A percentile compares a stretch with the other conserved stretches of the same genome.
Conservation (phyloP, 75 land plant genomes). For the Cunninghamia lanceolata region DNA sequence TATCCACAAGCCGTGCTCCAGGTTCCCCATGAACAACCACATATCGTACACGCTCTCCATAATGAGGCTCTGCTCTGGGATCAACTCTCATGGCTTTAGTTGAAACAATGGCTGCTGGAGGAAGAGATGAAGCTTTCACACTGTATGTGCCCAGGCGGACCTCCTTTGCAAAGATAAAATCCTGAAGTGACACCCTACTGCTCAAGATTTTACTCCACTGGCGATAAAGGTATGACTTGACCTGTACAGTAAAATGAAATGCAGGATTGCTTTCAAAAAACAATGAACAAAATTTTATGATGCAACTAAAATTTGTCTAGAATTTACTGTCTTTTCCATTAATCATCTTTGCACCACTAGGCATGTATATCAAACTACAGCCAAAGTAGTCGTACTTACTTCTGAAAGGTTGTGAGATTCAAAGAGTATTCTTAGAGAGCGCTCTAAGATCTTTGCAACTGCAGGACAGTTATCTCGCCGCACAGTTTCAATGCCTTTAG, state of each 20-base stretch:
- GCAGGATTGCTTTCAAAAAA: background rate
- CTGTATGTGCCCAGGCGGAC: constrained; percentile 94
- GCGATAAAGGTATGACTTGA: constrained; percentile 74
- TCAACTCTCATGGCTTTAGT: constrained; percentile 88
- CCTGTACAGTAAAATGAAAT: constrained; percentile 32
- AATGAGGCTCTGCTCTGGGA: constrained; percentile 89
- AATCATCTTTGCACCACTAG: background rate
- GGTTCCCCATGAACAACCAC: constrained; percentile 92
- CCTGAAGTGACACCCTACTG: constrained; percentile 74
- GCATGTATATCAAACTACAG: background rate
- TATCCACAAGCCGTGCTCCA: constrained; percentile 85
- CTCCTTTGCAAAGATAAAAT: constrained; percentile 96
- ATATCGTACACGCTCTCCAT: constrained; percentile 90
- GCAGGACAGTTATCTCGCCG: constrained; percentile 93
- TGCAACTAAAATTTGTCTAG: background rate
- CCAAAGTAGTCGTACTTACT: constrained; percentile 31
- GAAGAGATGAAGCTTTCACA: constrained; percentile 59
- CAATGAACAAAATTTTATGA: background rate
- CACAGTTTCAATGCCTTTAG: constrained; percentile 98
- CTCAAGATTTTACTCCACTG: constrained; percentile 91
- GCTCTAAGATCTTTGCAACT: constrained; percentile 85
- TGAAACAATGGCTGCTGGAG: constrained; percentile 96
- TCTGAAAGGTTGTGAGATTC: constrained; percentile 65
- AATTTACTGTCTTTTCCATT: background rate
- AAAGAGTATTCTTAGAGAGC: constrained; percentile 71